Percentiles rank a stretch among this genome's conserved stretches.
phyloP scores from a whole-genome alignment of 1,284 basidiomycete species.

The Papiliotrema fonsecae region DNA sequence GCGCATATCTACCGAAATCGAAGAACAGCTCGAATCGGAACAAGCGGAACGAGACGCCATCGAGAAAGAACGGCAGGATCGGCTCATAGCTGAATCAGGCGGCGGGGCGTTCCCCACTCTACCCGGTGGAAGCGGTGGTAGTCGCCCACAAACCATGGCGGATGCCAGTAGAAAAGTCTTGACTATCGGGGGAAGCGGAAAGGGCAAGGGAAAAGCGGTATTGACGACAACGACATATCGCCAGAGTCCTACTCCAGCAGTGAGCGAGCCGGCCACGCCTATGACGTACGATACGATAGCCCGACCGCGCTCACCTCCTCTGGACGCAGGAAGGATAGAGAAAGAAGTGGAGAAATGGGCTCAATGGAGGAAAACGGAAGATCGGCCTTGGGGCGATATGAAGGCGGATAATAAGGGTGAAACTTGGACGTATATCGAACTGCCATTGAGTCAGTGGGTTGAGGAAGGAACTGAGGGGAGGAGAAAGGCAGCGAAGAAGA shows the following conservation, averaged over 20 bases:
- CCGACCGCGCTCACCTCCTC: constrained; percentile 28
- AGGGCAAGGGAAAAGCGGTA: constrained; percentile 35
- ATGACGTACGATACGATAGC: constrained; percentile 22
- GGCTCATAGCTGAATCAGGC: constrained; percentile 32
- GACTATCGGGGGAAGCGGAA: constrained; percentile 18
- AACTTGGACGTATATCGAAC: constrained; percentile 24
- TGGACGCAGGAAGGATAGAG: constrained; percentile 21
- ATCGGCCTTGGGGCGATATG: constrained; percentile 40
- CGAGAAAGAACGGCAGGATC: constrained; percentile 27
- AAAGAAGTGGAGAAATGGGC: constrained; percentile 30
- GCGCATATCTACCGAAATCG: constrained; percentile 35
- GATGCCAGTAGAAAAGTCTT: constrained; percentile 24
- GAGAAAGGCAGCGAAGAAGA: constrained; percentile 21
- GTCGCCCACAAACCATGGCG: background rate
- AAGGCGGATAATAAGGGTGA: constrained; percentile 23
- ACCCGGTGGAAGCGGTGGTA: constrained; percentile 7
- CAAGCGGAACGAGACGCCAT: constrained; percentile 24
- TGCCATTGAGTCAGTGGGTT: constrained; percentile 11
- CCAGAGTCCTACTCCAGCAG: constrained; percentile 7
- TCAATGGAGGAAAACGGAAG: constrained; percentile 27
- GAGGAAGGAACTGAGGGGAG: constrained; percentile 25
- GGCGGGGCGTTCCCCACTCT: constrained; percentile 45
- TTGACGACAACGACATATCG: constrained; percentile 30
- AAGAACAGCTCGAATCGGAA: constrained; percentile 32
- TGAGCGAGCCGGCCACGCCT: constrained; percentile 8